phyloP scores from a whole-genome alignment of 192 early-diverging fungal genomes.

The Mortierella hygrophila region DNA sequence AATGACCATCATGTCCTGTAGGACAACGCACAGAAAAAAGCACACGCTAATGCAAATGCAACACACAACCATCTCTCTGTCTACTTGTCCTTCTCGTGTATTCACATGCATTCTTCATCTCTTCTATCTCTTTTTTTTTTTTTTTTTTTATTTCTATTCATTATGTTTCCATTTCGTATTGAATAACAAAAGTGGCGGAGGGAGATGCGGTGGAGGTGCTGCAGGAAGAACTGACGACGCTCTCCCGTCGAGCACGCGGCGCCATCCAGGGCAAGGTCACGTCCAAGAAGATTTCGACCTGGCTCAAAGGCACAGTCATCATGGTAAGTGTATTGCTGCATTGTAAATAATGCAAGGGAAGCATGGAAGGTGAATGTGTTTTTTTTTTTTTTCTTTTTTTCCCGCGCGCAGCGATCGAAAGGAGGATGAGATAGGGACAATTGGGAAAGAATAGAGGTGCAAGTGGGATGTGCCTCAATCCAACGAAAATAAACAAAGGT shows the following conservation, averaged over 20 bases:
- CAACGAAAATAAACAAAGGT: background rate
- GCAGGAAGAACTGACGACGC: conserved; percentile 20
- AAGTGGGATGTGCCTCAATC: background rate
- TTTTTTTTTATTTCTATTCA: background rate
- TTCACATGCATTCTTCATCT: conserved; percentile 4
- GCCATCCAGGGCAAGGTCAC: conserved; percentile 45
- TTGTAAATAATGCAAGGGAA: background rate
- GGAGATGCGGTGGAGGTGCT: conserved; percentile 34
- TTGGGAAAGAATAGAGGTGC: background rate
- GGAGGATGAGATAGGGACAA: background rate
- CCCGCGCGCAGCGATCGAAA: too few relatives aligned
- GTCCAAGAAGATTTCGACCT: conserved; percentile 46
- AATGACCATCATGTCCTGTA: too few relatives aligned
- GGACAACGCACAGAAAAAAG: too few relatives aligned
- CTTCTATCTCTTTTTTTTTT: background rate
- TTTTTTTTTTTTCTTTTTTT: background rate
- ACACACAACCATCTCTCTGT: background rate
- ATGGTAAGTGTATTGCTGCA: background rate
- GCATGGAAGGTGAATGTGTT: background rate
- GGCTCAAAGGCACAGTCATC: conserved; percentile 23
- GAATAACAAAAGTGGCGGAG: conserved; percentile 30
- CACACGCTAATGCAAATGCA: background rate
- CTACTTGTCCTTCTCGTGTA: background rate
- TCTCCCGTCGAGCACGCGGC: conserved; percentile 17
- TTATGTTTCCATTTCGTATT: background rate